These are phyloP conservation scores for Remersonia thermophila DNA, from an alignment of 2,329 filamentous ascomycete species.

Conservation along the genomic window DNA sequence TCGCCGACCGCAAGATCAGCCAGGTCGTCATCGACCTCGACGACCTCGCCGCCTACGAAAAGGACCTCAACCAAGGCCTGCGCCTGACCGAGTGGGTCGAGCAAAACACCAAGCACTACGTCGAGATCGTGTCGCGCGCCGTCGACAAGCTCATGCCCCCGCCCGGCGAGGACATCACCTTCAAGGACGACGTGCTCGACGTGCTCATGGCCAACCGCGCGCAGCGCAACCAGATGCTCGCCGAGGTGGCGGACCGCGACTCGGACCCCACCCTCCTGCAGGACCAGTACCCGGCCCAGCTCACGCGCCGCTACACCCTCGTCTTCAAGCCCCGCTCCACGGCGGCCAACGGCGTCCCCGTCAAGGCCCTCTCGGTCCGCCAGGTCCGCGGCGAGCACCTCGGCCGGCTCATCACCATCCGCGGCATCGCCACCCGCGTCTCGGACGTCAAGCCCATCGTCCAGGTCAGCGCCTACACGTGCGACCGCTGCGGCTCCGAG, in stretches of 20 bases:
- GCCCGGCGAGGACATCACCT: conserved; percentile 66
- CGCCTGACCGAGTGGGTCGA: conserved; percentile 76
- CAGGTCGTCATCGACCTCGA: conserved; percentile 83
- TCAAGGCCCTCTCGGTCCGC: conserved; percentile 70
- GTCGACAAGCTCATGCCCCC: conserved; percentile 78
- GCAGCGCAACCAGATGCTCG: conserved; percentile 68
- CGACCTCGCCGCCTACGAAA: conserved; percentile 66
- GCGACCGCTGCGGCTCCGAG: conserved; percentile 90
- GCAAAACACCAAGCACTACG: conserved; percentile 86
- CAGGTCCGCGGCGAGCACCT: conserved; percentile 88
- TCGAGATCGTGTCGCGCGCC: conserved; percentile 80
- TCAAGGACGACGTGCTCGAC: conserved; percentile 95
- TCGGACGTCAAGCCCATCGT: conserved; percentile 96
- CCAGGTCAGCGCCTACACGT: conserved; percentile 96
- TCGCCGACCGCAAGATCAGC: conserved; percentile 66
- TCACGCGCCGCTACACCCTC: conserved; percentile 87
- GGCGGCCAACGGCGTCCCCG: conserved; percentile 49
- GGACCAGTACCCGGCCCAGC: conserved; percentile 78
- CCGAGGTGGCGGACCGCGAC: conserved; percentile 51
- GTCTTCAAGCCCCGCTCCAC: conserved; percentile 83
- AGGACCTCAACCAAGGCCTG: conserved; percentile 52
- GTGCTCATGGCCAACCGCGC: conserved; percentile 89
- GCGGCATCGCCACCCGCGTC: conserved; percentile 87
- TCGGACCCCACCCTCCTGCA: conserved; percentile 53
- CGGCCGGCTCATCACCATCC: conserved; percentile 83